phyloP scores from a whole-genome alignment of 2,329 filamentous ascomycete species.

The Aspergillus chevalieri region DNA sequence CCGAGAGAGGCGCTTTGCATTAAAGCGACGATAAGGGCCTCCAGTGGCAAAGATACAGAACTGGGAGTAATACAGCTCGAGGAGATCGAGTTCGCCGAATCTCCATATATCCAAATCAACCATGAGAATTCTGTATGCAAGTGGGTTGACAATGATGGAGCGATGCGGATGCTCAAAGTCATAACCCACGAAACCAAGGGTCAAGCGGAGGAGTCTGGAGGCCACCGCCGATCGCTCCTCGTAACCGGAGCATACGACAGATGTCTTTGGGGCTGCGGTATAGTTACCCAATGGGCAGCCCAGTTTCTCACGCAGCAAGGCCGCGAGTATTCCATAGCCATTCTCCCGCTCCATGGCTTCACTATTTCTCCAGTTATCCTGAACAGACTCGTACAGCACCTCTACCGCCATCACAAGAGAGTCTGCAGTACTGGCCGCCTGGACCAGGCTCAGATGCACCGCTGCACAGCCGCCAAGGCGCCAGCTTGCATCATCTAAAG shows the following conservation, averaged over 20 bases:
- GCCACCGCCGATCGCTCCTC: slow-evolving; percentile 50
- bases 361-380: slow-evolving; percentile 92
- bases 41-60: slow-evolving; percentile 82
- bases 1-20: slow-evolving; percentile 73
- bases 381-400: slow-evolving; percentile 77
- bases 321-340: slow-evolving; percentile 81
- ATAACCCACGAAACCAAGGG: slow-evolving; percentile 85
- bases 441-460: slow-evolving; percentile 75
- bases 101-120: slow-evolving; percentile 94
- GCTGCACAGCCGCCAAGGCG: slow-evolving; percentile 85
- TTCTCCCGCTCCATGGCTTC: slow-evolving; percentile 97
- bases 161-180: slow-evolving; percentile 71
- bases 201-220: slow-evolving; percentile 62
- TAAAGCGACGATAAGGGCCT: slow-evolving; percentile 90
- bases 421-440: slow-evolving; percentile 64
- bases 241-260: slow-evolving; percentile 27
- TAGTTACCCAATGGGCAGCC: slow-evolving; percentile 25
- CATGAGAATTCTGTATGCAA: slow-evolving; percentile 85
- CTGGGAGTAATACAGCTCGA: slow-evolving; percentile 87
- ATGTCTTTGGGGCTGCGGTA: slow-evolving; percentile 39
- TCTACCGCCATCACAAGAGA: slow-evolving; percentile 71
- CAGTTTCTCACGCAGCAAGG: slow-evolving; percentile 77
- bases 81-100: slow-evolving; percentile 66
- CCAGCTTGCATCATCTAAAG: slow-evolving; percentile 90
- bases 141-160: slow-evolving; percentile 90